These are phyloP conservation scores for Nepenthes mirabilis DNA, from an alignment of 148 eudicot genomes.

Conservation along the genomic window DNA sequence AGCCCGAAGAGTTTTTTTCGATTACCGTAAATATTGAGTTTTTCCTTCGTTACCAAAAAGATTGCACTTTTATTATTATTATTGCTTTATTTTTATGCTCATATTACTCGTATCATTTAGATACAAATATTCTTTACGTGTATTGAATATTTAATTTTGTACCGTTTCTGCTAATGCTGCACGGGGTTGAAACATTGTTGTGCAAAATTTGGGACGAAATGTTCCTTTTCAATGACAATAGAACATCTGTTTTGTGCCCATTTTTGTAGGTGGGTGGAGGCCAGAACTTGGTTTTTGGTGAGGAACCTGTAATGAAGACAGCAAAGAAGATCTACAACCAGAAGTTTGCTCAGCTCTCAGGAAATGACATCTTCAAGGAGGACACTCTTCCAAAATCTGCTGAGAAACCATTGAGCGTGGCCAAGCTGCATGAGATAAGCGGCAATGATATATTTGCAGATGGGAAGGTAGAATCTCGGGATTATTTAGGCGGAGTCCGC, in stretches of 20 bases:
- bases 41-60: no score
- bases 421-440: constrained; percentile 83
- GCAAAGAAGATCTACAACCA: constrained; percentile 75
- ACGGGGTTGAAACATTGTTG: no score
- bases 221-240: no score
- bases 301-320: constrained; percentile 53
- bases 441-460: constrained; percentile 83
- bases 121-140: no score
- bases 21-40: no score
- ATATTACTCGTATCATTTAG: no score
- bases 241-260: not conserved
- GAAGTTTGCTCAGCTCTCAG: constrained; percentile 72
- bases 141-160: no score
- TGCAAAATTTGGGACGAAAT: no score
- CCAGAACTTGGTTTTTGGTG: constrained; percentile 10
- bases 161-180: no score
- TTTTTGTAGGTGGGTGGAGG: not conserved
- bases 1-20: no score
- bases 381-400: constrained; percentile 35
- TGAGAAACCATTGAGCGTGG: constrained; percentile 70
- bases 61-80: no score
- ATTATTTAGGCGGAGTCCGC: constrained; percentile 80
- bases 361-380: constrained; percentile 80
- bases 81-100: no score
- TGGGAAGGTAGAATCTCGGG: constrained; percentile 78